Percentiles rank a stretch among this genome's conserved stretches.
Evolutionary conservation across 148 eudicot genomes (phyloP).

Genomic region (Cornus kousa): DNA sequence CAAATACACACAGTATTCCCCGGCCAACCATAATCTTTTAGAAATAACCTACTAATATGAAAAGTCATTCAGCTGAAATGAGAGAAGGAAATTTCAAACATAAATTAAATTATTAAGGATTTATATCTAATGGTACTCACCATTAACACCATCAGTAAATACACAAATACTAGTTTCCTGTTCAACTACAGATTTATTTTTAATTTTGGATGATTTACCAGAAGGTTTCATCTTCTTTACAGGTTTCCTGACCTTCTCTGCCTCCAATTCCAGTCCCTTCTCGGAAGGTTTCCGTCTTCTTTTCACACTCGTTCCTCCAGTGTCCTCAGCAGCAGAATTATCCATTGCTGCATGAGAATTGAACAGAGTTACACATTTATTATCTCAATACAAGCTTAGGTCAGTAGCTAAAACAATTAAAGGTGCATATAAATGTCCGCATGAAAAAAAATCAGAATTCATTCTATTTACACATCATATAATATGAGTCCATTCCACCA

Average conservation of each 20-base stretch:
- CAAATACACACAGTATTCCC: neutral
- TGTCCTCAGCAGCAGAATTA: conserved; percentile 69
- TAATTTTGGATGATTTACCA: conserved; percentile 29
- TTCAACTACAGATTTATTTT: conserved; percentile 19
- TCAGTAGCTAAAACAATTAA: neutral
- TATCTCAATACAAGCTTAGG: neutral
- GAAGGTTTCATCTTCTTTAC: conserved; percentile 32
- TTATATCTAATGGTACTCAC: conserved; percentile 18
- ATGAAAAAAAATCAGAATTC: neutral
- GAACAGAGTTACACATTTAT: neutral
- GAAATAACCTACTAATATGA: neutral
- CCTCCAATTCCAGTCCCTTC: conserved; percentile 67
- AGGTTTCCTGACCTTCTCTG: conserved; percentile 65
- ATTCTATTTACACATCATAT: neutral
- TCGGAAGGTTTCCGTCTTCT: conserved; percentile 85
- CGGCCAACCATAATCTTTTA: neutral
- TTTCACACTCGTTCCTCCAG: conserved; percentile 52
- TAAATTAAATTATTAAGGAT: neutral
- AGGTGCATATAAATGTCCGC: neutral
- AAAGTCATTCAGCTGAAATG: neutral
- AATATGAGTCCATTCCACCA: neutral
- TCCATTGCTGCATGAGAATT: conserved; percentile 41
- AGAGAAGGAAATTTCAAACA: neutral
- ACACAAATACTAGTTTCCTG: conserved; percentile 23
- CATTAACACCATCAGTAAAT: conserved; percentile 26